phyloP scores from a whole-genome alignment of 2,329 filamentous ascomycete genomes.

The Fusarium hainanense region DNA sequence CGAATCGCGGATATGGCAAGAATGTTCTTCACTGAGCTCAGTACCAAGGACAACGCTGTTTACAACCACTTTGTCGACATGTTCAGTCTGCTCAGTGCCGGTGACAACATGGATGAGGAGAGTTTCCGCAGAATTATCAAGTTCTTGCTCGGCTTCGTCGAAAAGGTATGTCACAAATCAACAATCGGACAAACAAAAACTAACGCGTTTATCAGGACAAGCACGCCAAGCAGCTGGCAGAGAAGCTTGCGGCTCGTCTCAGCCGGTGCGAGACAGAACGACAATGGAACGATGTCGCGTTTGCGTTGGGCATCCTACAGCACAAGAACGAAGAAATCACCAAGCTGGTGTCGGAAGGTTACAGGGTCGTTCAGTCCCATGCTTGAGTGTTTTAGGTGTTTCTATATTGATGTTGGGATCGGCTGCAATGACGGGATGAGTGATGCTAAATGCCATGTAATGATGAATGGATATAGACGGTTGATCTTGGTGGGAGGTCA shows the following conservation, averaged over 20 bases:
- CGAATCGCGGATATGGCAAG: constrained; percentile 91
- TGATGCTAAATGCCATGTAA: constrained; percentile 36
- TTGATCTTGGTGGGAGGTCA: constrained; percentile 12
- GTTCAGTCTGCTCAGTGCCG: constrained; percentile 91
- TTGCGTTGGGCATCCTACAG: constrained; percentile 86
- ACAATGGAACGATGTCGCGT: constrained; percentile 98
- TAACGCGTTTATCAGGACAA: constrained; percentile 75
- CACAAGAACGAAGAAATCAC: constrained; percentile 93
- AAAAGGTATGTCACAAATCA: constrained; percentile 75
- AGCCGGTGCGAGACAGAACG: constrained; percentile 88
- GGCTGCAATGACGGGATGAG: constrained; percentile 41
- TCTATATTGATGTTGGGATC: constrained; percentile 26
- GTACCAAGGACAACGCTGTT: constrained; percentile 97
- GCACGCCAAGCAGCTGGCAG: constrained; percentile 92
- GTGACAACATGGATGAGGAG: constrained; percentile 83
- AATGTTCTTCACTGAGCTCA: constrained; percentile 99
- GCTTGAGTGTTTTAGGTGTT: constrained; percentile 55
- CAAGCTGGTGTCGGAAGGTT: constrained; percentile 80
- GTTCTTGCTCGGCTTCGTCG: constrained; percentile 94
- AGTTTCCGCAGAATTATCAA: constrained; percentile 87
- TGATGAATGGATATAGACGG: constrained; percentile 40
- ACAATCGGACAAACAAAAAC: background rate
- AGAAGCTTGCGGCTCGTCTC: constrained; percentile 90
- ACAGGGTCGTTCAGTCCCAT: constrained; percentile 74
- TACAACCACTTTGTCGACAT: constrained; percentile 99